Base-by-base conservation (phyloP, 1,284 basidiomycete species). In the Tremellales sp. region DNA sequence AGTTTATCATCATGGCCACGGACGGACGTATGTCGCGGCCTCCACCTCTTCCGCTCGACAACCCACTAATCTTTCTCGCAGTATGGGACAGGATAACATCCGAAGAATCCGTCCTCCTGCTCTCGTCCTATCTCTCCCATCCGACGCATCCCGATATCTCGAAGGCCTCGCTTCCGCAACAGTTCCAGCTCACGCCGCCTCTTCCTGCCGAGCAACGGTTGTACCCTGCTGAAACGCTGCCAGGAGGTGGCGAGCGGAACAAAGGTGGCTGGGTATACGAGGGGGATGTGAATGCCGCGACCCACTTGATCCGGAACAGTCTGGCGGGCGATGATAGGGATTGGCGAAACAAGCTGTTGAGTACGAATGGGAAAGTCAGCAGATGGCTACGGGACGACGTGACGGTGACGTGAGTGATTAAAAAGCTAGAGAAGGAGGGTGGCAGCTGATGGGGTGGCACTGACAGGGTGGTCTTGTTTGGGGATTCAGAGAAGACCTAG, bases 71-170 rank as follows among this genome's bases (percentile, higher is more conserved):
- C 48, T 47, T n/a, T 16, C n/a, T 10, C 12, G 5, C 46, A 74
- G 72, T 97, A 42, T 97, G 93, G 90, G 95, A 99, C 72, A 78
- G 87, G 57, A 78, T 98, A 46, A 86, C 86, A 52, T 95, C 92
- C n/a, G 85, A 92, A 66, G 93, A 98, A 61, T 90, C 93, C 6
- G 91, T 95, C 40, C 79, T 85, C 14, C 82, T 99, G 19, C 86
- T 94, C 16, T 90, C 84, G 4, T 87, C 86, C 1, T 82, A 91
- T 74, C 75, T 97, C 38, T 73, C 78, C 16, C 87, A 88, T 18
- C 71, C 88, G 14, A 82, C 54, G 27, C 62, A 59, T 36, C n/a
- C 50, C 10, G 60, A 63, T 32, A 58, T 71, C 31, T 45, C 54
- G 38, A 68, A 67, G 50, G 47, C 51, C 9, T 27, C 42, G 26